Percentiles rank a stretch among this genome's conserved stretches.
Conservation (phyloP, 2,329 filamentous ascomycete species). For the Orbilia brochopaga region DNA sequence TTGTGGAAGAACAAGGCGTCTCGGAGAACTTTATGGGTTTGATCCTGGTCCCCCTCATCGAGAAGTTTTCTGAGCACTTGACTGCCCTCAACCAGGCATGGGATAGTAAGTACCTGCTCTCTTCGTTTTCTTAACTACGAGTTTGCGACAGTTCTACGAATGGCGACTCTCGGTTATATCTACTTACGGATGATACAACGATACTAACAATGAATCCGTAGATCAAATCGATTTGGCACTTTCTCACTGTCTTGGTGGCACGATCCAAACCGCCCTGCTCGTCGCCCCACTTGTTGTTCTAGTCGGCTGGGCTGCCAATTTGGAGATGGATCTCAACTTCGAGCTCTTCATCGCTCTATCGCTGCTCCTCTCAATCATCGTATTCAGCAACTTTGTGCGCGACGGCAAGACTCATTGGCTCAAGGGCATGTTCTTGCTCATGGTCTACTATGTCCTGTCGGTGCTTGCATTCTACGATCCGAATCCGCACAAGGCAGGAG, state of each 20-base stretch:
- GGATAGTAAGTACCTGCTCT: conserved; percentile 67
- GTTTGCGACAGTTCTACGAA: no score
- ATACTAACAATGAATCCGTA: background rate
- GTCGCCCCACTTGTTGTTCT: conserved; percentile 84
- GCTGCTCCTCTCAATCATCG: conserved; percentile 80
- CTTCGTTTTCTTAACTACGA: background rate
- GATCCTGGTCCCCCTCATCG: conserved; percentile 80
- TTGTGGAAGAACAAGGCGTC: conserved; percentile 59
- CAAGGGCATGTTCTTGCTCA: conserved; percentile 80
- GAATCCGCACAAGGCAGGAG: background rate
- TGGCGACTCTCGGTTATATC: no score
- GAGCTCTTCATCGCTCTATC: conserved; percentile 84
- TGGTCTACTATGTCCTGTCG: conserved; percentile 56
- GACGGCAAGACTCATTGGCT: conserved; percentile 91
- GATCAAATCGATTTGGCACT: conserved; percentile 76
- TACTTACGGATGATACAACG: background rate
- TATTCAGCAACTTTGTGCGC: conserved; percentile 83
- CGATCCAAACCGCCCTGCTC: conserved; percentile 85
- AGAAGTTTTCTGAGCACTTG: conserved; percentile 84
- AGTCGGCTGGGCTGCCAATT: conserved; percentile 77
- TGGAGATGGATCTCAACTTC: conserved; percentile 79
- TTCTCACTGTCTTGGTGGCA: conserved; percentile 82
- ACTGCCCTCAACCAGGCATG: conserved; percentile 84
- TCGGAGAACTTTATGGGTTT: conserved; percentile 70
- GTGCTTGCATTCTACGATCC: conserved; percentile 28